Evolutionary conservation across 768 basidiomycete species (phyloP).

Genomic region (Suillus fuscotomentosus): DNA sequence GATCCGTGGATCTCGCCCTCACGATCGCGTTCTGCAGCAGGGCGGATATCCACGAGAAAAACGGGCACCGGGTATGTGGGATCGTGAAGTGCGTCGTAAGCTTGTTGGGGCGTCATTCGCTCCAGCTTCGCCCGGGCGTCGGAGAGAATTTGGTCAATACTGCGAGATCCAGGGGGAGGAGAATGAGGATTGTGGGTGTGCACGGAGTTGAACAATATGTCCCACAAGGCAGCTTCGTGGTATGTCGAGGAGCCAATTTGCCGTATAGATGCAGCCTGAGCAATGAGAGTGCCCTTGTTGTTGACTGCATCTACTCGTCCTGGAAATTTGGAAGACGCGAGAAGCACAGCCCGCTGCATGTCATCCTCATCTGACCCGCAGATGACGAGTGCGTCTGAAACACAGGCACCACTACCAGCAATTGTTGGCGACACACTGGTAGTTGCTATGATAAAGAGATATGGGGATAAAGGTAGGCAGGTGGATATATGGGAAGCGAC

Average conservation of each 20-base stretch:
- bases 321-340: slow-evolving; percentile 66
- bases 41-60: slow-evolving; percentile 77
- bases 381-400: slow-evolving; percentile 51
- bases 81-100: slow-evolving; percentile 58
- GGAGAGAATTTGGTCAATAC: slow-evolving; percentile 55
- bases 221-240: slow-evolving; percentile 68
- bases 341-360: slow-evolving; percentile 65
- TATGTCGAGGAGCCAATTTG: slow-evolving; percentile 51
- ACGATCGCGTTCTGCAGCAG: slow-evolving; percentile 53
- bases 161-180: slow-evolving; percentile 64
- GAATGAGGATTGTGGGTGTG: slow-evolving; percentile 54
- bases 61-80: slow-evolving; percentile 56
- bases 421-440: slow-evolving; percentile 35
- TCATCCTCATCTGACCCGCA: slow-evolving; percentile 53
- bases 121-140: slow-evolving; percentile 62
- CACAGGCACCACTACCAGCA: background rate
- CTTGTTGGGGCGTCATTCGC: slow-evolving; percentile 58
- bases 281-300: slow-evolving; percentile 33
- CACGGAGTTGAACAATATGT: slow-evolving; percentile 62
- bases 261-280: slow-evolving; percentile 42
- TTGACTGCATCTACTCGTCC: slow-evolving; percentile 47
- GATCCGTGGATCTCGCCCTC: slow-evolving; percentile 65
- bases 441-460: slow-evolving; percentile 56
- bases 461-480: slow-evolving; percentile 38
- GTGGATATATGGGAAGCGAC: slow-evolving; percentile 49